phyloP scores from a whole-genome alignment of 1,139 yeast genomes.

The Geotrichum reessii region DNA sequence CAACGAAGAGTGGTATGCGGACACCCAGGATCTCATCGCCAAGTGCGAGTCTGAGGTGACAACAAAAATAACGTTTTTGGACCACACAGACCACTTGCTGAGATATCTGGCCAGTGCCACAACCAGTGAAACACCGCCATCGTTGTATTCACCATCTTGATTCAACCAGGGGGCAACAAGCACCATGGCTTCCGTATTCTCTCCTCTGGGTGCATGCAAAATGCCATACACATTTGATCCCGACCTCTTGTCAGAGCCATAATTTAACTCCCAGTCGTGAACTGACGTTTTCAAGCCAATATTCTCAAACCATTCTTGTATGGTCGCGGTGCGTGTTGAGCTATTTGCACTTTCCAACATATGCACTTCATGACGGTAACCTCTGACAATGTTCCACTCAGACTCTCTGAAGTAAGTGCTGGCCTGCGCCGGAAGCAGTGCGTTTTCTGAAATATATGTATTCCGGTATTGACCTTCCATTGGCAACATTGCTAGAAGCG shows the following conservation, averaged over 20 bases:
- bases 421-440: constrained; percentile 94
- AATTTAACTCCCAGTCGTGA: constrained; percentile 37
- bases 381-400: constrained; percentile 90
- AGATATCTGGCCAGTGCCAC: constrained; percentile 75
- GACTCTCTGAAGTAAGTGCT: constrained; percentile 87
- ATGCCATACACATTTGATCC: constrained; percentile 70
- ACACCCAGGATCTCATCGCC: constrained; percentile 83
- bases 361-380: constrained; percentile 62
- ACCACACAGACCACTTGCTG: constrained; percentile 86
- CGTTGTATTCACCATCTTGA: constrained; percentile 52
- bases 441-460: constrained; percentile 91
- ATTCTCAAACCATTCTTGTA: constrained; percentile 59
- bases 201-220: constrained; percentile 90
- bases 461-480: constrained; percentile 72
- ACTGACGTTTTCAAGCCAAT: constrained; percentile 67
- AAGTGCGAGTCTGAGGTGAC: constrained; percentile 67
- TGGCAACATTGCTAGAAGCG: constrained; percentile 69
- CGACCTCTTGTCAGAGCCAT: constrained; percentile 36
- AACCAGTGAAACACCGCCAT: constrained; percentile 74
- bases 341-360: constrained; percentile 27
- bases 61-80: constrained; percentile 84
- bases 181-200: constrained; percentile 93
- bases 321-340: constrained; percentile 38
- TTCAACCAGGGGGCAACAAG: constrained; percentile 83
- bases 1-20: constrained; percentile 81